A percentile compares a stretch with the other conserved stretches of the same genome.
phyloP scores from a whole-genome alignment of 2,329 filamentous ascomycete genomes.

The Colletotrichum sp. region DNA sequence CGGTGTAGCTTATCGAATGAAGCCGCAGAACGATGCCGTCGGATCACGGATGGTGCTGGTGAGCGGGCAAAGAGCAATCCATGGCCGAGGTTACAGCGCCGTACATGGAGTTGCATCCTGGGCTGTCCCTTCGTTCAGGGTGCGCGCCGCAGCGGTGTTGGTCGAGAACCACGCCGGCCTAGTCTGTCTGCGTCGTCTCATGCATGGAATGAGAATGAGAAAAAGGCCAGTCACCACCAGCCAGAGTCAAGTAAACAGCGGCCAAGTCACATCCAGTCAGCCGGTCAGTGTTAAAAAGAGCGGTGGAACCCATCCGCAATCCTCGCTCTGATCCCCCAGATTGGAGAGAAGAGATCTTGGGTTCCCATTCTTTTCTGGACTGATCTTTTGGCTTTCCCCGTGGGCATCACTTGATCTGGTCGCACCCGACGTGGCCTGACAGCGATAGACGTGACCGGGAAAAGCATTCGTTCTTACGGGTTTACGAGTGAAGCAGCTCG shows the following conservation, averaged over 20 bases:
- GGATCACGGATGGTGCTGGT: neutral
- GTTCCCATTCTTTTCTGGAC: neutral
- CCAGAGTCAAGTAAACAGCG: neutral
- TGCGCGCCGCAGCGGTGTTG: neutral
- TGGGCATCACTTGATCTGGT: neutral
- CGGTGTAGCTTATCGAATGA: neutral
- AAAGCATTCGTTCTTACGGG: neutral
- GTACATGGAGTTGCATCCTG: neutral
- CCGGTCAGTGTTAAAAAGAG: neutral
- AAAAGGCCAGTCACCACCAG: neutral
- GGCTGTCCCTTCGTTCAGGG: neutral
- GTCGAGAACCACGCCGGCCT: neutral
- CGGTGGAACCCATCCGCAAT: neutral
- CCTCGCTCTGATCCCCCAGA: neutral
- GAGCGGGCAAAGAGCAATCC: neutral
- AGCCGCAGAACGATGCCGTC: neutral
- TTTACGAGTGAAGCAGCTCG: neutral
- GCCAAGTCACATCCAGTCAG: neutral
- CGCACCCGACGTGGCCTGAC: slow-evolving; percentile 5
- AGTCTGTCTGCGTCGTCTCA: neutral
- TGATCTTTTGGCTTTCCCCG: neutral
- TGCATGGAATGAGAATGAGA: neutral
- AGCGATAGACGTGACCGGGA: neutral
- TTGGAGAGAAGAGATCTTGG: neutral
- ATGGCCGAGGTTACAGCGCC: neutral